These are phyloP conservation scores for Ambrosiella beaveri DNA, from an alignment of 2,329 filamentous ascomycete species.

Conservation along the genomic window DNA sequence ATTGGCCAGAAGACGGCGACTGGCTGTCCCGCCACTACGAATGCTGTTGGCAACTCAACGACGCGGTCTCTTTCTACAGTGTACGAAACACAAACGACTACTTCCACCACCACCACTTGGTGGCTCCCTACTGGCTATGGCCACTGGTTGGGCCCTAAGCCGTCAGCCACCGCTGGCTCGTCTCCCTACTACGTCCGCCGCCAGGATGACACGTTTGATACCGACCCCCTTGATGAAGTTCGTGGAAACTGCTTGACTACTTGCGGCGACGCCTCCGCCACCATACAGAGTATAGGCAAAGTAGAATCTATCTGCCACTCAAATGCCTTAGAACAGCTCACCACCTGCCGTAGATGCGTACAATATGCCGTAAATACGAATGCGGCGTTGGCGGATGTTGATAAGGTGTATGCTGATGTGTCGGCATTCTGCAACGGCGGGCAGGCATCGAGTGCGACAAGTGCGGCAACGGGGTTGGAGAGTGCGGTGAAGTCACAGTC, in stretches of 20 bases:
- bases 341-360: too few species aligned
- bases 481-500: too few species aligned
- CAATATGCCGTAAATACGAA: too few species aligned
- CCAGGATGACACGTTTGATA: background rate
- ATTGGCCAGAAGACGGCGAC: constrained; percentile 23
- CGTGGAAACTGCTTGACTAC: background rate
- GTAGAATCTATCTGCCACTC: background rate
- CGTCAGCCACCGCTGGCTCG: background rate
- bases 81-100: background rate
- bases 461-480: too few species aligned
- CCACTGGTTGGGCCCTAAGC: background rate
- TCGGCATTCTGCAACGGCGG: too few species aligned
- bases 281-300: too few species aligned
- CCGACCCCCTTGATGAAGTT: background rate
- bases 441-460: too few species aligned
- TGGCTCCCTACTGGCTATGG: background rate
- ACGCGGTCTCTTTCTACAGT: background rate
- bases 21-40: background rate
- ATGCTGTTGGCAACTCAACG: background rate
- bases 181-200: background rate
- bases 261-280: background rate
- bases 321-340: too few species aligned
- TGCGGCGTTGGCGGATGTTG: too few species aligned
- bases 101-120: background rate
- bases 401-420: too few species aligned